phyloP scores from a whole-genome alignment of 176 grass and related monocot genomes.

The Avena atlantica region DNA sequence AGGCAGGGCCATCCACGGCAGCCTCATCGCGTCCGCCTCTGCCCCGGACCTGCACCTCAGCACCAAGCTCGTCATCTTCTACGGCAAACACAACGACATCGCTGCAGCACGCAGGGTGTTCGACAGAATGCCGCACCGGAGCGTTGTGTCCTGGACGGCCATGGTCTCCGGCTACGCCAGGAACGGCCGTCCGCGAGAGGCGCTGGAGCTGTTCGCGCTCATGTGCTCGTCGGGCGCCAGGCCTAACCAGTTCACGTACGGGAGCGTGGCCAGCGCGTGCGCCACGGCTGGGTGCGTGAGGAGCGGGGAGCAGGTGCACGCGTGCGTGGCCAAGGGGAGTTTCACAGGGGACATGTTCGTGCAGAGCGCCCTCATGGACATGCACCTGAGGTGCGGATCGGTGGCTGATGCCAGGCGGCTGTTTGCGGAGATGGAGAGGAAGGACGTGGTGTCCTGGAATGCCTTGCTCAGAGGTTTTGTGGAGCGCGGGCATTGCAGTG shows the following conservation, averaged over 20 bases:
- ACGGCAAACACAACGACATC: slow-evolving; percentile 48
- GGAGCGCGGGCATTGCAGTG: slow-evolving; percentile 43
- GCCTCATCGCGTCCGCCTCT: slow-evolving; percentile 6
- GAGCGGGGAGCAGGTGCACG: slow-evolving; percentile 76
- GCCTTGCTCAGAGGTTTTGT: slow-evolving; percentile 70
- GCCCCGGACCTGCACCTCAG: slow-evolving; percentile 51
- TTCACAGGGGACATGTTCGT: slow-evolving; percentile 72
- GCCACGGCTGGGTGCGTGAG: slow-evolving; percentile 35
- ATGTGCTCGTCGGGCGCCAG: slow-evolving; percentile 45
- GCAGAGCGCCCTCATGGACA: slow-evolving; percentile 78
- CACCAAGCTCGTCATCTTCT: slow-evolving; percentile 75
- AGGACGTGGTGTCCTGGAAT: slow-evolving; percentile 83
- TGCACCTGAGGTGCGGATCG: slow-evolving; percentile 67
- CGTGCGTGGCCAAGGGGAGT: slow-evolving; percentile 60
- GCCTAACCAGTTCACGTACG: slow-evolving; percentile 84
- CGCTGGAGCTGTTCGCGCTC: slow-evolving; percentile 56
- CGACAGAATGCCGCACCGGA: slow-evolving; percentile 68
- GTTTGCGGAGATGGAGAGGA: slow-evolving; percentile 61
- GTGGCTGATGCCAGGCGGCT: slow-evolving; percentile 53
- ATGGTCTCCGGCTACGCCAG: slow-evolving; percentile 73
- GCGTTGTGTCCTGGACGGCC: slow-evolving; percentile 78
- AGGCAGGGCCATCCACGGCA: slow-evolving; percentile 56
- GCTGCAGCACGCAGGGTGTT: slow-evolving; percentile 52
- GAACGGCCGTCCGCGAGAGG: slow-evolving; percentile 49
- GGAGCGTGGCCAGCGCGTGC: slow-evolving; percentile 55